These are phyloP conservation scores for Nemania abortiva DNA, from an alignment of 2,329 filamentous ascomycete genomes.

Conservation along the genomic window DNA sequence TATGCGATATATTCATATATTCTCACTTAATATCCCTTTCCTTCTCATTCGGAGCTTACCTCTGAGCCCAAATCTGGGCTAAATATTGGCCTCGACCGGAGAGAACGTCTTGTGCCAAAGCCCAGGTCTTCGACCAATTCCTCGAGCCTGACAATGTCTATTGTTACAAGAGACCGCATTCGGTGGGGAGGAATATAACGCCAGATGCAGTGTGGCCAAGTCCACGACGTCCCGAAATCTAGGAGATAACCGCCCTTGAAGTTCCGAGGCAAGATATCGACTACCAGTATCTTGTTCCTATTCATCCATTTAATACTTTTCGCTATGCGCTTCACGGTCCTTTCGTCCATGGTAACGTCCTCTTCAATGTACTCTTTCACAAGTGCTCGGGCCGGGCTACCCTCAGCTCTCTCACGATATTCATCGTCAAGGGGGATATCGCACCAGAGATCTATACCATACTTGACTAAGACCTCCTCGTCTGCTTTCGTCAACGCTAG, in stretches of 20 bases:
- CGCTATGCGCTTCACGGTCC: constrained; percentile 19
- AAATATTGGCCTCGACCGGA: background rate
- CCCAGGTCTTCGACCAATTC: constrained; percentile 4
- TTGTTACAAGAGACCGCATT: background rate
- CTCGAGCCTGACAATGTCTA: constrained; percentile 7
- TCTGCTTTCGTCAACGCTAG: constrained; percentile 27
- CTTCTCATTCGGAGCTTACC: no score
- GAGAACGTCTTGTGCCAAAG: background rate
- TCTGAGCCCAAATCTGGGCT: no score
- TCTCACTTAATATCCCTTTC: no score
- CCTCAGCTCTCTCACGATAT: constrained; percentile 23
- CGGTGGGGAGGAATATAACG: constrained; percentile 10
- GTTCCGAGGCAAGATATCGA: constrained; percentile 26
- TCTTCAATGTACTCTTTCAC: constrained; percentile 39
- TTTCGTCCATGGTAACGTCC: constrained; percentile 14
- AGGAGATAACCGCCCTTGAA: constrained; percentile 25
- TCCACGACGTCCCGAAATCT: constrained; percentile 34
- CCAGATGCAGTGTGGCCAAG: constrained; percentile 36
- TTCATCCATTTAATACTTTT: constrained; percentile 30
- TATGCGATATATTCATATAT: background rate
- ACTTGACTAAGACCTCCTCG: constrained; percentile 4
- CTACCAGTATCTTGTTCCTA: constrained; percentile 12
- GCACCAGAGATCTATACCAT: constrained; percentile 31
- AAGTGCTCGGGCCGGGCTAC: constrained; percentile 29
- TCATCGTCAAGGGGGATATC: constrained; percentile 27